Percentiles rank a stretch among this genome's conserved stretches.
Evolutionary conservation across 176 grass and related monocot species (phyloP).

Genomic region (Chloris gayana): DNA sequence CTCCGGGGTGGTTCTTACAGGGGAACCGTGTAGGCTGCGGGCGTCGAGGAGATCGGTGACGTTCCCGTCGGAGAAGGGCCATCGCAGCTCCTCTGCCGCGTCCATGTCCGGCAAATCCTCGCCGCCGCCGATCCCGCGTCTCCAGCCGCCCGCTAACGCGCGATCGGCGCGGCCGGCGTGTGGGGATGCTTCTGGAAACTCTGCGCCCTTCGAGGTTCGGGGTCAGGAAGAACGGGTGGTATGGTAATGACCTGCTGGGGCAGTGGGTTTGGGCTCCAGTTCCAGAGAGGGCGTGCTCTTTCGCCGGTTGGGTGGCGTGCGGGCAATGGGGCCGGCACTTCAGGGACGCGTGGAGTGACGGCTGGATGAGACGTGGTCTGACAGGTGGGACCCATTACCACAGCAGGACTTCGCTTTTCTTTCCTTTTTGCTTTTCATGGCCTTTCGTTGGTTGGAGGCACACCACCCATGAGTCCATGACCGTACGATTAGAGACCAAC

Average conservation of each 20-base stretch:
- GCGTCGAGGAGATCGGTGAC: conserved; percentile 64
- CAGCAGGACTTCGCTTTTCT: neutral
- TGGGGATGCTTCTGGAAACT: conserved; percentile 44
- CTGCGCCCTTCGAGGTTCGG: conserved; percentile 1
- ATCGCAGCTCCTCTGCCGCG: conserved; percentile 54
- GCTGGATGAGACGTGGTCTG: conserved; percentile 9
- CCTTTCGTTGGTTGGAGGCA: neutral
- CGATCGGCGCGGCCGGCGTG: conserved; percentile 17
- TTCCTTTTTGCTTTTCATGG: neutral
- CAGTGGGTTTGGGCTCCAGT: conserved; percentile 25
- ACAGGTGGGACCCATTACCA: neutral
- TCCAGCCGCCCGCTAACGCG: neutral
- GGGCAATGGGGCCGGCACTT: neutral
- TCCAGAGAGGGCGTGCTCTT: neutral
- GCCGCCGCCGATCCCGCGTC: conserved; percentile 3
- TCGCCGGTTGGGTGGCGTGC: neutral
- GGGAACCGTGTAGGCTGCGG: conserved; percentile 45
- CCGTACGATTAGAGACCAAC: neutral
- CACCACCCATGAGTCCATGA: neutral
- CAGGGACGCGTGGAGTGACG: conserved; percentile 30
- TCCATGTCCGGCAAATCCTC: conserved; percentile 37
- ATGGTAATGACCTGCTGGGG: neutral
- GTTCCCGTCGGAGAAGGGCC: conserved; percentile 69
- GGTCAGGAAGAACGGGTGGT: neutral
- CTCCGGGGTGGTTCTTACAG: conserved; percentile 28